Percentiles rank a stretch among this genome's conserved stretches.
Evolutionary conservation across 164 flowering plant genomes (phyloP).

Genomic region (grape (Vitis vinifera)): ASM3070453v1 NC_081814.1:5468001-5468500

Average conservation of each 20-base stretch:
- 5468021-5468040: slow-evolving; percentile 97
- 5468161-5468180: slow-evolving; percentile 92
- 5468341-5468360: too few relatives aligned
- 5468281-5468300: background rate
- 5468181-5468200: slow-evolving; percentile 74
- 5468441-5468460: too few relatives aligned
- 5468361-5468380: too few relatives aligned
- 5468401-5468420: too few relatives aligned
- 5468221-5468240: background rate
- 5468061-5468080: slow-evolving; percentile 86
- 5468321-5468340: too few relatives aligned
- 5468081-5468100: slow-evolving; percentile 96
- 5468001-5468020: slow-evolving; percentile 82
- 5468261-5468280: background rate
- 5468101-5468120: slow-evolving; percentile 95
- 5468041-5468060: slow-evolving; percentile 99
- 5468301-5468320: too few relatives aligned
- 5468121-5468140: slow-evolving; percentile 99
- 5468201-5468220: slow-evolving; percentile 94
- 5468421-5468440: too few relatives aligned
- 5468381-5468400: too few relatives aligned
- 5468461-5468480: too few relatives aligned
- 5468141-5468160: slow-evolving; percentile 98
- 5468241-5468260: background rate
- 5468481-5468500: too few relatives aligned